These are phyloP conservation scores for Saturnispora sekii DNA, from an alignment of 805 yeast genomes.

Conservation along the genomic window DNA sequence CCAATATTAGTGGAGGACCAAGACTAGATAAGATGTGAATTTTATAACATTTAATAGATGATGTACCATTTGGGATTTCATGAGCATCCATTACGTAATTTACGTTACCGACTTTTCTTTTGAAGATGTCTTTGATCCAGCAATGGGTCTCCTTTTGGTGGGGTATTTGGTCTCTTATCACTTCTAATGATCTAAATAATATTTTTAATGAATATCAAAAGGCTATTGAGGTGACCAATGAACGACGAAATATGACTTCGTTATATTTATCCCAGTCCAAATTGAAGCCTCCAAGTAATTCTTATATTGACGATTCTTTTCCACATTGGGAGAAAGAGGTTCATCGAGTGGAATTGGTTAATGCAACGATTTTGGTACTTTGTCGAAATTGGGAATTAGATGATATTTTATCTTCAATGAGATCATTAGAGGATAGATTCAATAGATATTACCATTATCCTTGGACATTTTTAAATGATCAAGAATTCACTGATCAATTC, in stretches of 20 bases:
- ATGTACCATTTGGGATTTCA: no score
- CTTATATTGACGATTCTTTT: constrained; percentile 26
- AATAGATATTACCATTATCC: constrained; percentile 58
- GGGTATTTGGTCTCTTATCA: neutral
- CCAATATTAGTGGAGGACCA: constrained; percentile 1
- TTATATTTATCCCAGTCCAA: constrained; percentile 12
- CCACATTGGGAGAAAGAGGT: constrained; percentile 13
- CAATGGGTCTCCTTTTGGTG: neutral
- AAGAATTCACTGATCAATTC: constrained; percentile 55
- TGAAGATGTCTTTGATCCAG: neutral
- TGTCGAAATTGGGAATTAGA: constrained; percentile 73
- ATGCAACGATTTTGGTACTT: constrained; percentile 82
- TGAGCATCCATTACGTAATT: no score
- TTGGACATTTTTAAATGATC: constrained; percentile 75
- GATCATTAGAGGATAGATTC: constrained; percentile 70
- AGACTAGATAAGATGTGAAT: neutral
- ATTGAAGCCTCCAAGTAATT: constrained; percentile 31
- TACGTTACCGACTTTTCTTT: neutral
- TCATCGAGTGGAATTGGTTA: constrained; percentile 39
- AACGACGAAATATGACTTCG: constrained; percentile 11
- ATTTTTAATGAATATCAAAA: constrained; percentile 7
- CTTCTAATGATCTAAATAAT: neutral
- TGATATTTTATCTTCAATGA: constrained; percentile 66
- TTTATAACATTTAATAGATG: no score
- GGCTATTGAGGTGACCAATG: constrained; percentile 6